phyloP scores from a whole-genome alignment of 305 asterid species.

The Fraxinus dipetala region DNA sequence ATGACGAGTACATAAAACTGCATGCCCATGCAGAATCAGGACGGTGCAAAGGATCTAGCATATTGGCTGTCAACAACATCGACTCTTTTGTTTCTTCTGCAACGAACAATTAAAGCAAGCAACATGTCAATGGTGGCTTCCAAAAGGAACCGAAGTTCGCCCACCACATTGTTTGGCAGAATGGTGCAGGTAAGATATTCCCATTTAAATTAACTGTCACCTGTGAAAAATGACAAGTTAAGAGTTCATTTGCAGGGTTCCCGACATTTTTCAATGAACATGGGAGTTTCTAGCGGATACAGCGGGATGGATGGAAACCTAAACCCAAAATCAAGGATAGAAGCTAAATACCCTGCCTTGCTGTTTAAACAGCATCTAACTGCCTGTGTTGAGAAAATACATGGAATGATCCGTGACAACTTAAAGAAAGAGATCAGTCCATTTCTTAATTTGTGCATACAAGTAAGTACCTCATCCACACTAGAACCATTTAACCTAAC shows the following conservation, averaged over 20 bases:
- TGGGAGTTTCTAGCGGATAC: slow-evolving; percentile 82
- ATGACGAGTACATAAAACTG: slow-evolving; percentile 13
- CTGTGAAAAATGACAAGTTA: slow-evolving; percentile 24
- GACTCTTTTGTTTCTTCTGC: slow-evolving; percentile 78
- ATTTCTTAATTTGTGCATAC: slow-evolving; percentile 77
- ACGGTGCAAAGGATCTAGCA: slow-evolving; percentile 59
- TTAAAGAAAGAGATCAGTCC: slow-evolving; percentile 85
- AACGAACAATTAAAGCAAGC: slow-evolving; percentile 85
- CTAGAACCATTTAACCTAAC: slow-evolving; percentile 1
- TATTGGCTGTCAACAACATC: slow-evolving; percentile 93
- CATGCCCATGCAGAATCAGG: slow-evolving; percentile 49
- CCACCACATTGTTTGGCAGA: slow-evolving; percentile 75
- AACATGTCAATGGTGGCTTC: slow-evolving; percentile 49
- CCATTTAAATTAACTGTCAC: slow-evolving; percentile 15
- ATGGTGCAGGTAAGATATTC: slow-evolving; percentile 74
- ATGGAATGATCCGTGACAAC: slow-evolving; percentile 84
- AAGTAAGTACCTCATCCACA: slow-evolving; percentile 44
- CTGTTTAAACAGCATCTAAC: slow-evolving; percentile 91
- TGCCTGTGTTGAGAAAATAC: slow-evolving; percentile 90
- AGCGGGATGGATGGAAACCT: slow-evolving; percentile 92
- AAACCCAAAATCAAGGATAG: slow-evolving; percentile 61
- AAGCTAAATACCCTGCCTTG: slow-evolving; percentile 90
- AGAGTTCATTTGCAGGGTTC: slow-evolving; percentile 50
- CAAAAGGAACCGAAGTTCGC: slow-evolving; percentile 70
- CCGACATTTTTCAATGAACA: slow-evolving; percentile 62